A percentile compares a stretch with the other conserved stretches of the same genome.
phyloP scores from a whole-genome alignment of 345 rosid genomes.

The Eucalyptus leucophloia region DNA sequence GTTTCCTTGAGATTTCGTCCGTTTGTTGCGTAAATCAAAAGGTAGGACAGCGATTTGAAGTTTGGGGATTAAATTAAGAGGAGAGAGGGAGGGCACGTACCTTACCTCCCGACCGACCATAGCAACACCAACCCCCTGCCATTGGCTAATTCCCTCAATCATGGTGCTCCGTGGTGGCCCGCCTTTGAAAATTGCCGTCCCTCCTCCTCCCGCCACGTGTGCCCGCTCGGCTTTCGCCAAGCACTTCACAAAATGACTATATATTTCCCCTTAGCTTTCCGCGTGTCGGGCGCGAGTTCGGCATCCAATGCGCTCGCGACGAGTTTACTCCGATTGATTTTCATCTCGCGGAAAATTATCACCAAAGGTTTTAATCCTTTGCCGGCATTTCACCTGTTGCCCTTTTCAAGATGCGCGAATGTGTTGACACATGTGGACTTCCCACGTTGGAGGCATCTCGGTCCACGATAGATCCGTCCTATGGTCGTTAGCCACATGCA shows the following conservation, averaged over 20 bases:
- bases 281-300: neutral
- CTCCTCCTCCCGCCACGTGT: neutral
- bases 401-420: neutral
- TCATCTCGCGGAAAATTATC: accelerated
- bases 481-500: neutral
- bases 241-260: neutral
- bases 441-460: too few relatives aligned
- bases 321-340: accelerated
- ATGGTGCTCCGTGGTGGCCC: neutral
- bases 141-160: neutral
- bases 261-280: neutral
- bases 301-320: neutral
- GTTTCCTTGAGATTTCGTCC: neutral
- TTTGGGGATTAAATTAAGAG: neutral
- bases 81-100: neutral
- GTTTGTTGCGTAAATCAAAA: neutral
- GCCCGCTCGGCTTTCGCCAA: neutral
- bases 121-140: neutral
- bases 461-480: neutral
- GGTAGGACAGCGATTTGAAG: neutral
- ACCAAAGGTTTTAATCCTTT: too few relatives aligned
- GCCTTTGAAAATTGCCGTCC: neutral
- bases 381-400: neutral
- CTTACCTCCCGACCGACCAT: neutral
- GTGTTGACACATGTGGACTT: neutral